Conservation (phyloP, 129 eudicot genomes). For the Flaveria brownii region DNA sequence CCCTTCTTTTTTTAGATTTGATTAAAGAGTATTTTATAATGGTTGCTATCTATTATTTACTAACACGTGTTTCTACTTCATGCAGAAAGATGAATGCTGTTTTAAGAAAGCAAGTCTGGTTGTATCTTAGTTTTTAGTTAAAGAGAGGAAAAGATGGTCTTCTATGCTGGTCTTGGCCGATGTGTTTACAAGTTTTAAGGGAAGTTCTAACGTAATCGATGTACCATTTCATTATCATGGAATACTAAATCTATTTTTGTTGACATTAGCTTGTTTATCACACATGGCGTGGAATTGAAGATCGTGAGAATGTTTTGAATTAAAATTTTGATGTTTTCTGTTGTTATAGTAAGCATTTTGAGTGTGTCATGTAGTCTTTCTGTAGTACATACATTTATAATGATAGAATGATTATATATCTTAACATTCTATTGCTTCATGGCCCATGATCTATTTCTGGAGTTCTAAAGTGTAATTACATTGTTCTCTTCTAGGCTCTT, state of each 20-base stretch:
- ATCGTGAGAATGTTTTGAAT: background rate
- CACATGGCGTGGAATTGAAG: no score
- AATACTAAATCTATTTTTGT: background rate
- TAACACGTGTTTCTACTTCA: background rate
- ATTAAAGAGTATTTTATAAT: background rate
- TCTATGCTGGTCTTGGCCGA: no score
- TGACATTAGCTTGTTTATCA: no score
- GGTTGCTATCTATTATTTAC: background rate
- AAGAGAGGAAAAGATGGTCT: no score
- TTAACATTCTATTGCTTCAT: no score
- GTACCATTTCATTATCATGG: background rate
- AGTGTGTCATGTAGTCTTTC: background rate
- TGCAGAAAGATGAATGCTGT: slow-evolving; percentile 10
- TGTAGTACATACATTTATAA: no score
- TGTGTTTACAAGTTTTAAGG: no score
- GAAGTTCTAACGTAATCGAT: no score
- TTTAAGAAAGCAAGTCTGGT: background rate
- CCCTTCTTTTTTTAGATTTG: background rate
- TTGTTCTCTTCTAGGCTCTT: no score
- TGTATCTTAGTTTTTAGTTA: background rate
- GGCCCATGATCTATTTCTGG: no score
- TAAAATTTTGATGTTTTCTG: slow-evolving; percentile 8
- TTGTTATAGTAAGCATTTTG: slow-evolving; percentile 14
- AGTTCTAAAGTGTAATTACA: no score
- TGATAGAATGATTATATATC: no score